Base-by-base conservation (phyloP, 768 basidiomycete species). In the Termitomyces sp. region DNA sequence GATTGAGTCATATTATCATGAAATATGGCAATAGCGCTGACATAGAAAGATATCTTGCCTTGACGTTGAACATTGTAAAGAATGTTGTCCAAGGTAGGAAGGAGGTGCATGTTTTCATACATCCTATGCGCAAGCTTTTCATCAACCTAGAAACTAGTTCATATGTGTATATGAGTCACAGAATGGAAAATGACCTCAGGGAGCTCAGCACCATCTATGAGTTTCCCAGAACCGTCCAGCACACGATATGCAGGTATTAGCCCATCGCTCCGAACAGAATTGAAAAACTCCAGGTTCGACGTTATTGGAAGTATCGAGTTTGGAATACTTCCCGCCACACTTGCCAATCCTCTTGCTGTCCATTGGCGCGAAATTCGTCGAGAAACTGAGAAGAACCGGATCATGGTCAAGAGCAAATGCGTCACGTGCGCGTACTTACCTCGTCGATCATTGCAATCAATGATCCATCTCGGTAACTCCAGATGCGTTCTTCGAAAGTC, bases 31-130 rank as follows among this genome's bases (percentile, higher is more conserved):
- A 20, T 41, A 12, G 9, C 22, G 74, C 87, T 65, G 68, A 91
- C 92, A 69, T 92, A 94, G 71, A 93, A 94, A 5, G 89, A 90
- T 63, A 92, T 92, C 72, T 92, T 92, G 28, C 94, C 94, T 70
- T 98, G 94, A 8, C 94, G 83, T 68, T 98, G 94, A 9, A 94
- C 85, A 64, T 94, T 94, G 72, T 94, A 91, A 16, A 98, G 78
- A 36, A 96, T 77, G 62, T 86, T 94, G 73, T 97, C 94, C 68
- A 95, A 74, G 41, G 86, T 84, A 0, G 94, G 94, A 55, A 92
- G 73, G 31, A 91, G 77, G 55, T 82, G 81, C 88, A 92, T 93
- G 57, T 86, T 75, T 69, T 88, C 85, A 65, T 91, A 94, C 78
- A 94, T 71, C 65, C 74, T 85, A 53, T 77, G 82, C 10, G 90